Conservation (phyloP, 1,284 basidiomycete genomes). For the Coniferiporia weirii region DNA sequence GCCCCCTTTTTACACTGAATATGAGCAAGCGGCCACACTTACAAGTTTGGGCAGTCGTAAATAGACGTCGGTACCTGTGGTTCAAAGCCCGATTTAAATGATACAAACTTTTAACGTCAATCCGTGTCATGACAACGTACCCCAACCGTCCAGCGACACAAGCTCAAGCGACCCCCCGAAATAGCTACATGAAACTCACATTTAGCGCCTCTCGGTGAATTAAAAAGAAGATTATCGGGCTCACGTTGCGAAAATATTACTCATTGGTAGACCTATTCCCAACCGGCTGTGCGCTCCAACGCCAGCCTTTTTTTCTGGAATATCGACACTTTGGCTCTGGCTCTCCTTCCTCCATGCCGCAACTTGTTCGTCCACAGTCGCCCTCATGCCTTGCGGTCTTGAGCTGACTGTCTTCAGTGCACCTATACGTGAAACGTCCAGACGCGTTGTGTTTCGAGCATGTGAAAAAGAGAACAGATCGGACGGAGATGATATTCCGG, state of each 20-base stretch:
- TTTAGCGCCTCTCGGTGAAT: conserved; percentile 7
- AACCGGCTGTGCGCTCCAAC: conserved; percentile 57
- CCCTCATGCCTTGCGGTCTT: conserved; percentile 58
- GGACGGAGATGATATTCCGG: conserved; percentile 52
- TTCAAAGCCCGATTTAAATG: not conserved
- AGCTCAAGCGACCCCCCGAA: conserved; percentile 79
- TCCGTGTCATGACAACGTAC: conserved; percentile 34
- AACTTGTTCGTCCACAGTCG: conserved; percentile 74
- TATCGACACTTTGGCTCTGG: conserved; percentile 22
- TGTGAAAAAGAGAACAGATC: conserved; percentile 84
- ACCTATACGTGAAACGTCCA: conserved; percentile 65
- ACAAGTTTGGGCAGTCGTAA: conserved; percentile 78
- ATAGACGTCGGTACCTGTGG: conserved; percentile 76
- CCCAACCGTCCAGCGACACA: conserved; percentile 81
- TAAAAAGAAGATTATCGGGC: conserved; percentile 23
- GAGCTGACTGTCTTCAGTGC: conserved; percentile 62
- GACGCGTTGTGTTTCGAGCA: conserved; percentile 61
- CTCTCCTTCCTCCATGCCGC: conserved; percentile 38
- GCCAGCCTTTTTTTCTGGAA: conserved; percentile 41
- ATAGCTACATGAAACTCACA: conserved; percentile 40
- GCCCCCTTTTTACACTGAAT: conserved; percentile 24
- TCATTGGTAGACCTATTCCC: conserved; percentile 80
- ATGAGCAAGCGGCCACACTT: conserved; percentile 11
- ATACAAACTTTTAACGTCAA: not conserved
- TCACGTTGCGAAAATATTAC: conserved; percentile 78